phyloP scores from a whole-genome alignment of 169 alveolate species.

The Perkinsus chesapeaki region DNA sequence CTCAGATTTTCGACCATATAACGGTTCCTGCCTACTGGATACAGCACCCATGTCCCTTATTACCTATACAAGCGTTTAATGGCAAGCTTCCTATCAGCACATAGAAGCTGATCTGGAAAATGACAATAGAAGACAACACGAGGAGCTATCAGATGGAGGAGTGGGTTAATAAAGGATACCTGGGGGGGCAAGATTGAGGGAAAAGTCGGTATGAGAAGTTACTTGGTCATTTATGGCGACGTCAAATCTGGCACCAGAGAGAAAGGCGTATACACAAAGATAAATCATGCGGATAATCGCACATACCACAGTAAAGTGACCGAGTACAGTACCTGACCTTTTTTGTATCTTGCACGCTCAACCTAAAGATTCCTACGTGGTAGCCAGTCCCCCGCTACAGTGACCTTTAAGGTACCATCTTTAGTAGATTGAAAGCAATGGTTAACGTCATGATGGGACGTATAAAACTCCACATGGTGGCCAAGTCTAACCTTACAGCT shows the following conservation, averaged over 20 bases:
- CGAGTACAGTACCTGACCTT: constrained; percentile 13
- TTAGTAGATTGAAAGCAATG: constrained; percentile 71
- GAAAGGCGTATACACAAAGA: constrained; percentile 50
- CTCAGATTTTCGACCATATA: too few species aligned
- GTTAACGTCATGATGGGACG: constrained; percentile 72
- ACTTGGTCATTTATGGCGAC: constrained; percentile 74
- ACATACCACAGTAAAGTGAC: constrained; percentile 60
- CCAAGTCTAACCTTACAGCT: constrained; percentile 18
- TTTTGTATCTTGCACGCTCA: constrained; percentile 48
- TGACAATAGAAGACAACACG: constrained; percentile 79
- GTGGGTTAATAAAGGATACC: constrained; percentile 38
- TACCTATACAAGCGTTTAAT: constrained; percentile 63
- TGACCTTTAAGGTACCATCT: constrained; percentile 63
- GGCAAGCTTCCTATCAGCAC: constrained; percentile 51
- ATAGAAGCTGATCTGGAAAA: constrained; percentile 80
- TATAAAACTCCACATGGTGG: constrained; percentile 62
- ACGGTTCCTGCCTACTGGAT: too few species aligned
- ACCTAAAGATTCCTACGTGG: constrained; percentile 44
- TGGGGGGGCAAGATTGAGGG: background rate
- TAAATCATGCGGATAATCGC: constrained; percentile 73
- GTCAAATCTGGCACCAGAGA: constrained; percentile 59
- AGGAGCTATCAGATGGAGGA: constrained; percentile 46
- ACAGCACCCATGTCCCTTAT: too few species aligned
- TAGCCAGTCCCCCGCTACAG: constrained; percentile 65
- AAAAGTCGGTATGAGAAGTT: constrained; percentile 34